Conservation (phyloP, 2,329 filamentous ascomycete species). For the Massarina eburnea region DNA sequence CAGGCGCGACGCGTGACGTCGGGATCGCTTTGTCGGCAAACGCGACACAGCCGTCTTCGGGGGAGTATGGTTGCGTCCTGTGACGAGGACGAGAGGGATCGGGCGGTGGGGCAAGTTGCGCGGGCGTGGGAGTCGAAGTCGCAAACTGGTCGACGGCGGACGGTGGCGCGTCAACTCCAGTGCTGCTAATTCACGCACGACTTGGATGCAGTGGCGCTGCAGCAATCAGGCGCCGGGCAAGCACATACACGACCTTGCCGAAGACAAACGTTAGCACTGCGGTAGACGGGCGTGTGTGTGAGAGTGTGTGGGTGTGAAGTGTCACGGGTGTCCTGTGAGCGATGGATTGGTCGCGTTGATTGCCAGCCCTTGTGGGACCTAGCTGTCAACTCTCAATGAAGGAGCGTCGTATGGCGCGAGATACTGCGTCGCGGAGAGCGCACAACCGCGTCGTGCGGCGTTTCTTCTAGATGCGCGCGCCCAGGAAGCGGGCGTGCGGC, state of each 20-base stretch:
- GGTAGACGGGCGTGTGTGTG: slow-evolving; percentile 25
- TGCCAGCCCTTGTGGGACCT: slow-evolving; percentile 37
- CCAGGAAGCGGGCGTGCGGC: slow-evolving; percentile 14
- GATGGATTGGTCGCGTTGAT: slow-evolving; percentile 30
- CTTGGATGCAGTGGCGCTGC: slow-evolving; percentile 17
- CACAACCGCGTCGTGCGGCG: slow-evolving; percentile 36
- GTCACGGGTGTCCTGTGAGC: slow-evolving; percentile 27
- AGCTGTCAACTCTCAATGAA: slow-evolving; percentile 40
- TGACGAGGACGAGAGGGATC: slow-evolving; percentile 14
- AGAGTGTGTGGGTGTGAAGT: slow-evolving; percentile 11
- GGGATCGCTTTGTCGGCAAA: slow-evolving; percentile 19
- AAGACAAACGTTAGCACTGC: slow-evolving; percentile 42
- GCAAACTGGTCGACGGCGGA: slow-evolving; percentile 25
- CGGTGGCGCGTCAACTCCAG: slow-evolving; percentile 23
- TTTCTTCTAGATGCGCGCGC: slow-evolving; percentile 32
- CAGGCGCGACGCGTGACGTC: slow-evolving; percentile 17
- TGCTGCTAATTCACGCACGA: slow-evolving; percentile 29
- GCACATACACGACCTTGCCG: slow-evolving; percentile 28
- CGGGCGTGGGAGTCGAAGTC: slow-evolving; percentile 20
- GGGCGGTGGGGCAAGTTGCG: slow-evolving; percentile 20
- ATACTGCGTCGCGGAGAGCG: slow-evolving; percentile 20
- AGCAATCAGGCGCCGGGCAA: slow-evolving; percentile 31
- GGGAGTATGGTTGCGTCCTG: slow-evolving; percentile 13
- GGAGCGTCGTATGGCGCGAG: slow-evolving; percentile 28
- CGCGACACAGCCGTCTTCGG: slow-evolving; percentile 17